These are phyloP conservation scores for Tubosaeta sp. DNA, from an alignment of 768 basidiomycete species.

Conservation along the genomic window DNA sequence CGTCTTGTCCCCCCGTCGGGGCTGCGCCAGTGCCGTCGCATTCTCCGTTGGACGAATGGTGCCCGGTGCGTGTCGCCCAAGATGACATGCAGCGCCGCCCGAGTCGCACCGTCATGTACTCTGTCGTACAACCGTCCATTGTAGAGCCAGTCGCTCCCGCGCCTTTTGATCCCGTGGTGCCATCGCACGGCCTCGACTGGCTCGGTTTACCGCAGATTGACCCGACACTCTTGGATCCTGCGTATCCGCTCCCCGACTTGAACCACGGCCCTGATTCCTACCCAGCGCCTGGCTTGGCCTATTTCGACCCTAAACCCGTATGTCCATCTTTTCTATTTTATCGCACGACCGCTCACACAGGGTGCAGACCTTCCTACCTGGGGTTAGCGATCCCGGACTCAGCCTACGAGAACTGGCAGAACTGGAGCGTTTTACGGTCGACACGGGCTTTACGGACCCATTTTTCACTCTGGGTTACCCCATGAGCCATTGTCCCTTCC, in stretches of 20 bases:
- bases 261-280: constrained; percentile 1
- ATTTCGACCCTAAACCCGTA: constrained; percentile 16
- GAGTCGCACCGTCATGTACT: constrained; percentile 32
- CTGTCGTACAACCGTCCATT: constrained; percentile 12
- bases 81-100: constrained; percentile 35
- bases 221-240: constrained; percentile 1
- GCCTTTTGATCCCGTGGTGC: neutral
- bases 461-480: constrained; percentile 10
- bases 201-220: constrained; percentile 7
- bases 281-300: neutral
- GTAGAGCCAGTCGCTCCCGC: constrained; percentile 1
- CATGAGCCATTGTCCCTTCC: neutral
- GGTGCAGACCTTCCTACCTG: constrained; percentile 1
- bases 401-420: constrained; percentile 10
- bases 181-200: constrained; percentile 10
- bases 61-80: constrained; percentile 19
- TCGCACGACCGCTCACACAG: neutral
- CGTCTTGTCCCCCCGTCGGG: constrained; percentile 39
- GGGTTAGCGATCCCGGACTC: neutral
- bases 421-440: constrained; percentile 16
- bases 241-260: constrained; percentile 1
- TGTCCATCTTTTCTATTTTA: neutral
- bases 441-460: constrained; percentile 22
- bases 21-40: constrained; percentile 26
- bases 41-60: constrained; percentile 13